A percentile compares a stretch with the other conserved stretches of the same genome.
Evolutionary conservation across 2,329 filamentous ascomycete species (phyloP).

Genomic region (Penicillium sp.): DNA sequence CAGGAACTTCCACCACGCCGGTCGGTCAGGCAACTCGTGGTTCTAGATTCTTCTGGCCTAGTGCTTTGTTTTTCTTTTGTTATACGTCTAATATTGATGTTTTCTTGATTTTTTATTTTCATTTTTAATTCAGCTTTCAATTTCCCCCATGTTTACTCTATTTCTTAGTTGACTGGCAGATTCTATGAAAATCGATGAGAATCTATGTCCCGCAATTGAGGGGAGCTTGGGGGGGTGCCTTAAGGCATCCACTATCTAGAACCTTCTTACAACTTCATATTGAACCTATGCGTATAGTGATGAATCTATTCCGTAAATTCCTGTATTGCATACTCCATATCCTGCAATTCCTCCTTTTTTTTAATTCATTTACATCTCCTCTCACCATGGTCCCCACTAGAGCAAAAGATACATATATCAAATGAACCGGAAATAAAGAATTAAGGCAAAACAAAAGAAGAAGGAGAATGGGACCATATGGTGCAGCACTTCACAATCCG

Average conservation of each 20-base stretch:
- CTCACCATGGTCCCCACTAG: not conserved
- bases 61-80: not conserved
- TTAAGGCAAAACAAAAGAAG: constrained; percentile 10
- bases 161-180: not conserved
- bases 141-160: not conserved
- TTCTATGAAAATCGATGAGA: not conserved
- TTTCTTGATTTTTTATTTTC: not conserved
- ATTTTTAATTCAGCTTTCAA: not conserved
- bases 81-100: not conserved
- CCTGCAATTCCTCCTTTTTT: not conserved
- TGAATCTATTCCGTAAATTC: not conserved
- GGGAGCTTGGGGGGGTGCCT: not conserved
- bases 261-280: constrained; percentile 24
- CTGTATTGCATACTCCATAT: not conserved
- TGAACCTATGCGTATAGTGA: too few relatives aligned
- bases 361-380: not conserved
- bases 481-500: constrained; percentile 23
- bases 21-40: constrained; percentile 23
- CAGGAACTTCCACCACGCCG: constrained; percentile 38
- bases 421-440: constrained; percentile 1
- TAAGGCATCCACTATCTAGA: constrained; percentile 26
- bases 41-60: constrained; percentile 22
- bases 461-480: constrained; percentile 20
- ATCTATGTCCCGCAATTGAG: not conserved
- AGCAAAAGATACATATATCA: constrained; percentile 2